phyloP scores from a whole-genome alignment of 352 stramenopile species.

The Phytophthora rubi region DNA sequence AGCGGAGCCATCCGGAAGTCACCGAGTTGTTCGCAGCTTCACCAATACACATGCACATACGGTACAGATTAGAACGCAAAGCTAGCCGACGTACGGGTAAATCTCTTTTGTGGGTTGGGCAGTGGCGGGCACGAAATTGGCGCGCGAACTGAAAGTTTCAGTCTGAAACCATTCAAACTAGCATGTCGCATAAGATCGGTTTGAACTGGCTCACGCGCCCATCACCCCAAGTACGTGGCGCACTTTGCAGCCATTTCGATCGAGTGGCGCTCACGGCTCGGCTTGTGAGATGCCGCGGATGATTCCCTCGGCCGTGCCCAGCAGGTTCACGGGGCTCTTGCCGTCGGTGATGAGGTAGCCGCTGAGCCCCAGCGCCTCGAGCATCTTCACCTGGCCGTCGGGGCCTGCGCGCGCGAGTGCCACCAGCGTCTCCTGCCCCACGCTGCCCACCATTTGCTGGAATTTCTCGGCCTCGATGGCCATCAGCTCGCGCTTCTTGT shows the following conservation, averaged over 20 bases:
- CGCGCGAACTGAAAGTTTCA: neutral
- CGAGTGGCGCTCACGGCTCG: conserved; percentile 19
- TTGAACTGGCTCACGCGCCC: conserved; percentile 15
- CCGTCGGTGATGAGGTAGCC: conserved; percentile 86
- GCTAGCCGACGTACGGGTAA: too few relatives aligned
- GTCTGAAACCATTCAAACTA: neutral
- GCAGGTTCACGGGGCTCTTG: conserved; percentile 81
- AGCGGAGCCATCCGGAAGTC: too few relatives aligned
- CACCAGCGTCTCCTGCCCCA: conserved; percentile 80
- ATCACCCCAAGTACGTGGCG: conserved; percentile 34
- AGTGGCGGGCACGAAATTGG: neutral
- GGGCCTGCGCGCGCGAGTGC: conserved; percentile 73
- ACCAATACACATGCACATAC: too few relatives aligned
- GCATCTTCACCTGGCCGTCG: conserved; percentile 82
- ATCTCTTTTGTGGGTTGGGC: too few relatives aligned
- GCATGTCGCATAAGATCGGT: neutral
- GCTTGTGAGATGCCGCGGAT: conserved; percentile 74
- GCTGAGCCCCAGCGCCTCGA: conserved; percentile 77
- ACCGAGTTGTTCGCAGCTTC: too few relatives aligned
- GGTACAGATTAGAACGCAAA: too few relatives aligned
- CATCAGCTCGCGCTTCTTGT: conserved; percentile 84
- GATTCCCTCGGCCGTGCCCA: conserved; percentile 75
- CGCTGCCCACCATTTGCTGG: conserved; percentile 78
- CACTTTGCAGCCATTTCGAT: conserved; percentile 6
- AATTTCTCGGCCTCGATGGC: conserved; percentile 83